These are phyloP conservation scores for Colletotrichum limetticola DNA, from an alignment of 2,329 filamentous ascomycete genomes.

Conservation along the genomic window DNA sequence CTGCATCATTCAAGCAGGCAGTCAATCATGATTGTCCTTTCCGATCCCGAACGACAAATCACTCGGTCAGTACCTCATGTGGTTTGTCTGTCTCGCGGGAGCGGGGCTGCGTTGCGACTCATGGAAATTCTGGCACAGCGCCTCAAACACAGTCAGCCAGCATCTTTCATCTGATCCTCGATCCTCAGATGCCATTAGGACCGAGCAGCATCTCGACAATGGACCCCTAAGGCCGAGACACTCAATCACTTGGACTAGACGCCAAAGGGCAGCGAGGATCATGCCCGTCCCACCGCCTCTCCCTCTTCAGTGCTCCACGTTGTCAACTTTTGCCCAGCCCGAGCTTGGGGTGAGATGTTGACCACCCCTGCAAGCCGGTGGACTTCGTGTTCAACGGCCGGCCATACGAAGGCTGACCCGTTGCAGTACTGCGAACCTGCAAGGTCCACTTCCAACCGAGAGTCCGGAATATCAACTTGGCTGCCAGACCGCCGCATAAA, in stretches of 20 bases:
- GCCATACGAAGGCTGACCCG: slow-evolving; percentile 32
- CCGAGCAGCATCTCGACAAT: slow-evolving; percentile 4
- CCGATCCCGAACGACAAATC: neutral
- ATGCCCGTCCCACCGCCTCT: slow-evolving; percentile 30
- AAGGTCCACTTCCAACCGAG: slow-evolving; percentile 28
- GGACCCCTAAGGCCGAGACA: slow-evolving; percentile 19
- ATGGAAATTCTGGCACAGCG: slow-evolving; percentile 5
- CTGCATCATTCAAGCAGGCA: slow-evolving; percentile 16
- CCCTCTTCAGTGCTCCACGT: neutral
- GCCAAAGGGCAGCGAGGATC: slow-evolving; percentile 9
- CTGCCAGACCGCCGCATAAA: slow-evolving; percentile 14
- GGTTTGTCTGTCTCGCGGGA: neutral
- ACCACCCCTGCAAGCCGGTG: slow-evolving; percentile 15
- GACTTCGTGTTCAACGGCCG: slow-evolving; percentile 28
- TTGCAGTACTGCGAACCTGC: neutral
- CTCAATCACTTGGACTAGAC: slow-evolving; percentile 4
- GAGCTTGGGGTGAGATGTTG: slow-evolving; percentile 2
- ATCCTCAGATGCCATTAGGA: neutral
- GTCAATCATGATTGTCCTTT: slow-evolving; percentile 9
- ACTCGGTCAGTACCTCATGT: neutral
- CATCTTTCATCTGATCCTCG: slow-evolving; percentile 15
- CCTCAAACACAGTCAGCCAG: slow-evolving; percentile 16
- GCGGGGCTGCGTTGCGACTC: slow-evolving; percentile 9
- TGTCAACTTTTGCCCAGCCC: neutral
- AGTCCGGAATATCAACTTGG: slow-evolving; percentile 24